Base-by-base conservation (phyloP, 805 yeast genomes). In the Teunomyces atbi region DNA sequence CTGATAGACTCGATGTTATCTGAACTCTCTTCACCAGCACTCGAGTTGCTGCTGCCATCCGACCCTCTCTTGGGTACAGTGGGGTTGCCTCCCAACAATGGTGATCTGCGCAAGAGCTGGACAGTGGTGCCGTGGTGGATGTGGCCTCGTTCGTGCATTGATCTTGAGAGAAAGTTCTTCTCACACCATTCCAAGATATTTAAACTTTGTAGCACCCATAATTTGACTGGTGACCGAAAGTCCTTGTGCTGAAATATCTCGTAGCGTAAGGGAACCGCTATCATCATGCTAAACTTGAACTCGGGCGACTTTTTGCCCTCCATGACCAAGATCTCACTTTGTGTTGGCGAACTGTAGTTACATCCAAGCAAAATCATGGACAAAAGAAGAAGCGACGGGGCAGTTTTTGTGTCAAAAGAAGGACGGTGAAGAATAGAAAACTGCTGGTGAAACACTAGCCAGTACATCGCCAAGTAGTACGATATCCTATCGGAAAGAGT, bases 61-160 rank as follows among this genome's bases (percentile, higher is more conserved):
- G 47, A 45, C 3, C 52, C 56, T 37, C 46, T 60, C 45, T 54
- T 62, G 13, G 55, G 66, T 45, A 52, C 54, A 39, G 55, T 65
- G 0, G 89, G 87, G 46, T 84, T 80, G 0, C 90, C 90, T 11
- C 90, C 90, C 28, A 89, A 64, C 1, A 86, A 78, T 1, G 95
- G 89, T 0, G 89, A 81, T 54, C 96, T 72, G 53, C 95, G 69
- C 42, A 89, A 66, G 36, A 89, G 66, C 62, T 89, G 96, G 34
- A 88, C 82, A 0, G 91, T 82, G 0, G 96, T 85, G 4, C 94
- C 96, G 62, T 89, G 96, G 60, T 89, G 96, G 16, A 89, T 68
- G 62, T 85, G 92, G 0, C 89, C 86, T 41, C 96, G 66, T 65
- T 89, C 96, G 60, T 89, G 96, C 55, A 86, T 64, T 34, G 69